A percentile compares a stretch with the other conserved stretches of the same genome.
Conservation (phyloP, 169 alveolate species). For the Theileria parva region DNA sequence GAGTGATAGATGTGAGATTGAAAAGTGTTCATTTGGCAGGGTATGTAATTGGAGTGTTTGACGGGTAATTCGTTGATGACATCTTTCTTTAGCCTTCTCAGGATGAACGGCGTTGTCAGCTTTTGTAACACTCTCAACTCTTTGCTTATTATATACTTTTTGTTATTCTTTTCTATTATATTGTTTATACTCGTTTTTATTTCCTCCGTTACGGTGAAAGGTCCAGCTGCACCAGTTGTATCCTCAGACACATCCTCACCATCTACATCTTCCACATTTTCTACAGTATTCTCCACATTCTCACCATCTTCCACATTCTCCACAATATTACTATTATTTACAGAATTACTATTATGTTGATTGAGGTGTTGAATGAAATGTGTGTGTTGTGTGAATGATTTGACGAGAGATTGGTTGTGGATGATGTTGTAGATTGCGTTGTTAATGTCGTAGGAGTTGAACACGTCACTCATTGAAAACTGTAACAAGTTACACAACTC, state of each 20-base stretch:
- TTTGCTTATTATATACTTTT: background rate
- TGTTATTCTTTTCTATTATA: background rate
- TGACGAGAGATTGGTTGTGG: slow-evolving; percentile 37
- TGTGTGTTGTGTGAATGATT: background rate
- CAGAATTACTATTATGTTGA: too few species aligned
- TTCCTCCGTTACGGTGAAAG: background rate
- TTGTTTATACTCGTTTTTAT: background rate
- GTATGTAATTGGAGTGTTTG: slow-evolving; percentile 70
- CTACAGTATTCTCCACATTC: too few species aligned
- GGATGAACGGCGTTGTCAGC: slow-evolving; percentile 86
- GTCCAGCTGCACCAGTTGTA: too few species aligned
- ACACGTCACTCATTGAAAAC: slow-evolving; percentile 87
- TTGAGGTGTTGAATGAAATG: too few species aligned
- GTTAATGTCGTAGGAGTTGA: slow-evolving; percentile 73
- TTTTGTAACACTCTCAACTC: slow-evolving; percentile 62
- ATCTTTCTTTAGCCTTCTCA: slow-evolving; percentile 83
- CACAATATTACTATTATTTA: too few species aligned
- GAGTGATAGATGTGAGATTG: slow-evolving; percentile 63
- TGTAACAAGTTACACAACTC: slow-evolving; percentile 86
- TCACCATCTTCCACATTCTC: too few species aligned
- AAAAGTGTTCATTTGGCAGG: slow-evolving; percentile 62
- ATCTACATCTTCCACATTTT: too few species aligned
- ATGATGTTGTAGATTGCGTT: slow-evolving; percentile 75
- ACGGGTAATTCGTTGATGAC: slow-evolving; percentile 84
- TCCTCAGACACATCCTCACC: too few species aligned